These are phyloP conservation scores for Glycyrrhiza uralensis DNA, from an alignment of 306 rosid species.

Conservation along the genomic window DNA sequence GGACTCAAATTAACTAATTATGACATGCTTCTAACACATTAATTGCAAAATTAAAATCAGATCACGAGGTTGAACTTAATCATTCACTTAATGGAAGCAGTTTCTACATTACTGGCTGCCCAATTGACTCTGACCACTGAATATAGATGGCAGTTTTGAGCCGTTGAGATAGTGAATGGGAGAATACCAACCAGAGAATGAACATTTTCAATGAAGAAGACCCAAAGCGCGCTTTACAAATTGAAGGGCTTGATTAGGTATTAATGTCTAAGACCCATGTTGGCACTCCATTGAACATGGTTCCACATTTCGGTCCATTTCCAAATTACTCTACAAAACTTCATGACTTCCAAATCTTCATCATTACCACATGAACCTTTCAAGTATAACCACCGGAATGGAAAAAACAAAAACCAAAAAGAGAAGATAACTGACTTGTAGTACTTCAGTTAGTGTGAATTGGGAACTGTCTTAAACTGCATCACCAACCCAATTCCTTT, in stretches of 20 bases:
- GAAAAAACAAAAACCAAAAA: background rate
- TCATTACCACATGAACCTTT: slow-evolving; percentile 26
- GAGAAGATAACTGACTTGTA: background rate
- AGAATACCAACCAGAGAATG: slow-evolving; percentile 41
- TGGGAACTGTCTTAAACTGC: slow-evolving; percentile 8
- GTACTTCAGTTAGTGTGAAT: slow-evolving; percentile 16
- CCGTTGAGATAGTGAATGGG: slow-evolving; percentile 35
- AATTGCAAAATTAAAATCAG: background rate
- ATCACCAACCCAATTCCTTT: background rate
- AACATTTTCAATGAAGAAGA: slow-evolving; percentile 5
- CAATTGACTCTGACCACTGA: slow-evolving; percentile 32
- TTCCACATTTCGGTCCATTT: slow-evolving; percentile 16
- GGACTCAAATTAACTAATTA: slow-evolving; percentile 17
- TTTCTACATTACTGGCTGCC: background rate
- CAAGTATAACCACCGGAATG: slow-evolving; percentile 19
- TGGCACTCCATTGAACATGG: slow-evolving; percentile 21
- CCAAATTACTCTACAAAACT: slow-evolving; percentile 11
- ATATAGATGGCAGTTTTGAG: slow-evolving; percentile 33
- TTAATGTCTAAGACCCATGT: background rate
- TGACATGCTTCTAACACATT: slow-evolving; percentile 18
- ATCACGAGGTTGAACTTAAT: slow-evolving; percentile 14
- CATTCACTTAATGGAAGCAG: slow-evolving; percentile 12
- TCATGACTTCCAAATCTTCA: slow-evolving; percentile 25
- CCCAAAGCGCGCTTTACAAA: slow-evolving; percentile 7
- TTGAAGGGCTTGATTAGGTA: background rate